Base-by-base conservation (phyloP, 192 early-diverging fungal species). In the Umbelopsis ramanniana region DNA sequence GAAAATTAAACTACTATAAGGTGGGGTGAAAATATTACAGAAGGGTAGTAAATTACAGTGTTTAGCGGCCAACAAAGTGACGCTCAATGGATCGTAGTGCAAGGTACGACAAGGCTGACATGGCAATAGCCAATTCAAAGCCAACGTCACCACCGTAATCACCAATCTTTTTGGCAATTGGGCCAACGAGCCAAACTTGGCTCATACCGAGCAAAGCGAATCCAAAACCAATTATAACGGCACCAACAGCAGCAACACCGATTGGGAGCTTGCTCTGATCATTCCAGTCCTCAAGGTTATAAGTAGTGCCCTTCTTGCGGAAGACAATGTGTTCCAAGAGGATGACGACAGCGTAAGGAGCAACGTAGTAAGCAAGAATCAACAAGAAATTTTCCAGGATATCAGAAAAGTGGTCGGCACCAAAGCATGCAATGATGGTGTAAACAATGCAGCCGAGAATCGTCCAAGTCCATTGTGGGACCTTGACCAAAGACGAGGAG, bases 191-290 rank as follows among this genome's bases (percentile, higher is more conserved):
- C 76, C 76, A 78, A 19, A 55, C 37, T 40, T 78, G 76, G 37
- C 53, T 68, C 76, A 78, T 78, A 33, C 76, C 76, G 38, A 78
- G 15, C 43, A 78, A 48, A 22, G 76, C 76, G 37, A 71, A 76
- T 1, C 46, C 72, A 45, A 74, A 57, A 33, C 76, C 76, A 6
- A 74, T 68, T 2, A 78, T 9, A n/a, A 77, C 40, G 1, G 76
- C 40, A 19, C 21, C 66, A 12, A 50, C 74, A 3, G 74, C 74
- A 12, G 74, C 74, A 43, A 75, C n/a, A 26, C 74, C 74, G 22
- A 43, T 46, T n/a, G 74, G 74, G 22, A 75, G 53, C 52, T 75
- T 75, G 10, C 33, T 66, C 0, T 43, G 74, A 35, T 69, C 22
- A 46, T 69, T 55, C 67, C 68, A 75, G 37, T 60, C 68, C 21